These are phyloP conservation scores for Aegilops longissima DNA, from an alignment of 176 grass and related monocot species.

Conservation along the genomic window DNA sequence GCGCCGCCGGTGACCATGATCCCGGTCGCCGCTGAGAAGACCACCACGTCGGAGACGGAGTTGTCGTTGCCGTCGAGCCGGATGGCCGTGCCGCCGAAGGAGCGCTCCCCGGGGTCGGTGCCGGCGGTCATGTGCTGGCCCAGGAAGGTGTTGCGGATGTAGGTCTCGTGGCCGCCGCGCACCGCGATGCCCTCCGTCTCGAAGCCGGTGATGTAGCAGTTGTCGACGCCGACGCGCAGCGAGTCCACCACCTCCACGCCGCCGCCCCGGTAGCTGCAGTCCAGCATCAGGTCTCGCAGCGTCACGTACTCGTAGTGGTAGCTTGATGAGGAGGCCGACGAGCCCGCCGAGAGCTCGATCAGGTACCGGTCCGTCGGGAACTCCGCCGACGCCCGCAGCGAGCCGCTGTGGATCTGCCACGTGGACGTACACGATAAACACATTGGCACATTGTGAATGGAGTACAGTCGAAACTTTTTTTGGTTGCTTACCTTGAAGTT, in stretches of 20 bases:
- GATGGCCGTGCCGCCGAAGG: slow-evolving; percentile 73
- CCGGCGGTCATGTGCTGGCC: slow-evolving; percentile 82
- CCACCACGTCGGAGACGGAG: slow-evolving; percentile 63
- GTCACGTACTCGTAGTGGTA: slow-evolving; percentile 73
- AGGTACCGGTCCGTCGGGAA: slow-evolving; percentile 73
- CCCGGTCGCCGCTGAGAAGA: slow-evolving; percentile 69
- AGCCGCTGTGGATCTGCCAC: slow-evolving; percentile 65
- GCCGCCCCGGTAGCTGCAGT: slow-evolving; percentile 69
- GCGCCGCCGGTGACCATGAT: slow-evolving; percentile 65
- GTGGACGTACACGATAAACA: background rate
- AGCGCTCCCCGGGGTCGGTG: slow-evolving; percentile 42
- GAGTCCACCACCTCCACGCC: slow-evolving; percentile 60
- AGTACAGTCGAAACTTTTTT: no score
- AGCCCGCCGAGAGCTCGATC: slow-evolving; percentile 57
- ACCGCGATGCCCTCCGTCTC: slow-evolving; percentile 54
- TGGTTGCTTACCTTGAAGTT: slow-evolving; percentile 58
- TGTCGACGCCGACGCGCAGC: slow-evolving; percentile 61
- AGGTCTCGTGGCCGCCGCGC: slow-evolving; percentile 64
- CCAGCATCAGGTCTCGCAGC: slow-evolving; percentile 68
- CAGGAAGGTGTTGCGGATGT: slow-evolving; percentile 58
- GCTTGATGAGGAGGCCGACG: background rate
- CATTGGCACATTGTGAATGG: background rate
- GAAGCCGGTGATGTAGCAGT: slow-evolving; percentile 66
- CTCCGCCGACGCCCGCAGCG: slow-evolving; percentile 53
- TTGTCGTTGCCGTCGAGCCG: slow-evolving; percentile 77